Evolutionary conservation across 768 basidiomycete species (phyloP).

Genomic region (Hygrophoropsis aurantiaca): DNA sequence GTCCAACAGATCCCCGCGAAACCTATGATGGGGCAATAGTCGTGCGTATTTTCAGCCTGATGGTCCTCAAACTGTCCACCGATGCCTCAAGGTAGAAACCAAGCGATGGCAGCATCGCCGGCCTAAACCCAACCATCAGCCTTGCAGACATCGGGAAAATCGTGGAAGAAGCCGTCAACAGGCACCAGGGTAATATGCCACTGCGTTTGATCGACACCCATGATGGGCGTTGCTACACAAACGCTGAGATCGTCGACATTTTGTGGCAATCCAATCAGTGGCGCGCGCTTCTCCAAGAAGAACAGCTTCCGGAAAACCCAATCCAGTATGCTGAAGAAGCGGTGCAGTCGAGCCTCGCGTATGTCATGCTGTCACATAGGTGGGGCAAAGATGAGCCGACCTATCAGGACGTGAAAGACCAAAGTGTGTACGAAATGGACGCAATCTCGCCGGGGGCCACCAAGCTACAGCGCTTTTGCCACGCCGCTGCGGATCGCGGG

Average conservation of each 20-base stretch:
- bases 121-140: background rate
- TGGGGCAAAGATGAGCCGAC: slow-evolving; percentile 21
- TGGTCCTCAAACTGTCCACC: too few species aligned
- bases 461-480: too few species aligned
- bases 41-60: too few species aligned
- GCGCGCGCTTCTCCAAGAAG: slow-evolving; percentile 11
- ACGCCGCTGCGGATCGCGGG: too few species aligned
- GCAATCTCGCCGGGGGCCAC: slow-evolving; percentile 10
- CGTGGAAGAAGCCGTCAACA: slow-evolving; percentile 18
- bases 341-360: background rate
- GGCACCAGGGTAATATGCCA: slow-evolving; percentile 18
- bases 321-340: too few species aligned
- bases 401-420: slow-evolving; percentile 13
- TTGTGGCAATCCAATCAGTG: slow-evolving; percentile 16
- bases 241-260: slow-evolving; percentile 11
- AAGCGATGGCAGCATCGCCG: too few species aligned
- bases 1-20: too few species aligned
- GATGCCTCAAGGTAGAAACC: too few species aligned
- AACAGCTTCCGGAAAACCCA: slow-evolving; percentile 3
- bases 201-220: slow-evolving; percentile 20
- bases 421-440: slow-evolving; percentile 9
- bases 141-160: background rate
- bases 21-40: too few species aligned
- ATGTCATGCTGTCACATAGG: slow-evolving; percentile 27
- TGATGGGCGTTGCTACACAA: slow-evolving; percentile 19